Percentiles rank a stretch among this genome's conserved stretches.
phyloP scores from a whole-genome alignment of 2,329 filamentous ascomycete species.

The Claviceps fusiformis region DNA sequence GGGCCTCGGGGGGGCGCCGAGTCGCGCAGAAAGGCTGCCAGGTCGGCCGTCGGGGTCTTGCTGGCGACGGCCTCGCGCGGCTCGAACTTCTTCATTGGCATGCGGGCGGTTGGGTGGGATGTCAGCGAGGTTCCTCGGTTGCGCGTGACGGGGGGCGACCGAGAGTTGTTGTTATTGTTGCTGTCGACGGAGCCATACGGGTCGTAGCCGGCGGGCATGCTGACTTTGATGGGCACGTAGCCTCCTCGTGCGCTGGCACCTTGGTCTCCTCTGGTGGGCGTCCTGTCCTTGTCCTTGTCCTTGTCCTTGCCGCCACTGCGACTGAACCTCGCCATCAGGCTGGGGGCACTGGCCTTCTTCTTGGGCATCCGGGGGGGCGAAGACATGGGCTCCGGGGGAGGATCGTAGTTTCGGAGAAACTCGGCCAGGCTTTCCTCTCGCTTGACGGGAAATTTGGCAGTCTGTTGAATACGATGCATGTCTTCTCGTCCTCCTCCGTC shows the following conservation, averaged over 20 bases:
- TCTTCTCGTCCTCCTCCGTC: constrained; percentile 30
- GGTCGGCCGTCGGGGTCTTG: constrained; percentile 48
- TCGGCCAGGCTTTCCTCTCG: constrained; percentile 59
- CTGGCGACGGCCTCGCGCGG: constrained; percentile 36
- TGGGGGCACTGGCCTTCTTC: constrained; percentile 51
- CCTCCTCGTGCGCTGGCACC: constrained; percentile 20
- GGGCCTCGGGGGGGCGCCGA: constrained; percentile 42
- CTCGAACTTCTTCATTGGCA: constrained; percentile 45
- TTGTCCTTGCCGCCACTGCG: constrained; percentile 14
- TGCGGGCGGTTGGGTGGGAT: constrained; percentile 21
- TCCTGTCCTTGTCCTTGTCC: constrained; percentile 7
- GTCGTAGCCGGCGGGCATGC: constrained; percentile 31
- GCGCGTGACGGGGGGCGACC: constrained; percentile 4
- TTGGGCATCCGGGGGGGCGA: constrained; percentile 28
- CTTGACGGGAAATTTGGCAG: constrained; percentile 24
- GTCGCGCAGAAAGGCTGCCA: constrained; percentile 60
- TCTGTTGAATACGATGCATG: constrained; percentile 39
- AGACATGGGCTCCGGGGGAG: constrained; percentile 38
- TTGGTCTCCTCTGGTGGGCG: constrained; percentile 10
- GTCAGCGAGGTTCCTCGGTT: constrained; percentile 12
- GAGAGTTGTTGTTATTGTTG: constrained; percentile 4
- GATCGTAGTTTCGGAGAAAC: constrained; percentile 57
- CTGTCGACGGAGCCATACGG: constrained; percentile 16
- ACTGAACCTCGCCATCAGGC: constrained; percentile 46
- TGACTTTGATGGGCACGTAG: constrained; percentile 41